Evolutionary conservation across 768 basidiomycete genomes (phyloP).

Genomic region (Hygrophoropsis aurantiaca): DNA sequence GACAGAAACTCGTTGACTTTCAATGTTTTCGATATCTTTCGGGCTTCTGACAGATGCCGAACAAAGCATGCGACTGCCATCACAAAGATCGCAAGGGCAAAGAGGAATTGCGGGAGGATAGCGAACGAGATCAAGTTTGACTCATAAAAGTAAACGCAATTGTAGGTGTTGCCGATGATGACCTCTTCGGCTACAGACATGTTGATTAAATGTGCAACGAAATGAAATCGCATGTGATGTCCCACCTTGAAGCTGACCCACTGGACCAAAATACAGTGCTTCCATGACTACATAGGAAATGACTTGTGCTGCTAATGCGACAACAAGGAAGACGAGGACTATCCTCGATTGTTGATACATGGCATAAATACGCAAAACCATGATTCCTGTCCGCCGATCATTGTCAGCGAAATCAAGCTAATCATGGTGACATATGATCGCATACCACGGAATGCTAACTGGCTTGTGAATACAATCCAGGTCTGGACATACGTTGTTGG

Average conservation of each 20-base stretch:
- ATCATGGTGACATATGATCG: no score
- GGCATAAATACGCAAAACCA: constrained; percentile 33
- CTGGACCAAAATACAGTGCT: constrained; percentile 16
- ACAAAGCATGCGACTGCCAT: constrained; percentile 15
- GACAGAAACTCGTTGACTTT: constrained; percentile 18
- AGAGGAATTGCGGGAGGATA: constrained; percentile 30
- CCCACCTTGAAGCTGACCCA: constrained; percentile 20
- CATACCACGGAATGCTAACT: no score
- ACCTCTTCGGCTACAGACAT: constrained; percentile 8
- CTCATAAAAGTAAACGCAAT: constrained; percentile 22
- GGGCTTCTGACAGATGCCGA: constrained; percentile 7
- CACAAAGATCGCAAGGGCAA: constrained; percentile 22
- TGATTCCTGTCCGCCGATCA: constrained; percentile 19
- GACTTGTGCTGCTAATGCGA: constrained; percentile 19
- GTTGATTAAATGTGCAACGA: background rate
- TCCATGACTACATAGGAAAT: constrained; percentile 24
- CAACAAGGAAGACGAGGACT: constrained; percentile 17
- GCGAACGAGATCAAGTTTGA: constrained; percentile 23
- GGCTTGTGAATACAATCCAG: no score
- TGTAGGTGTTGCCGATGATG: constrained; percentile 10
- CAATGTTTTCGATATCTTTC: constrained; percentile 3
- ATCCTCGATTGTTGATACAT: constrained; percentile 27
- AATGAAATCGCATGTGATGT: background rate
- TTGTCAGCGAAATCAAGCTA: no score
- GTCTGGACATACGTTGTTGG: no score